Evolutionary conservation across 441 rosid genomes (phyloP).

Genomic region (Corymbia citriodora): DNA sequence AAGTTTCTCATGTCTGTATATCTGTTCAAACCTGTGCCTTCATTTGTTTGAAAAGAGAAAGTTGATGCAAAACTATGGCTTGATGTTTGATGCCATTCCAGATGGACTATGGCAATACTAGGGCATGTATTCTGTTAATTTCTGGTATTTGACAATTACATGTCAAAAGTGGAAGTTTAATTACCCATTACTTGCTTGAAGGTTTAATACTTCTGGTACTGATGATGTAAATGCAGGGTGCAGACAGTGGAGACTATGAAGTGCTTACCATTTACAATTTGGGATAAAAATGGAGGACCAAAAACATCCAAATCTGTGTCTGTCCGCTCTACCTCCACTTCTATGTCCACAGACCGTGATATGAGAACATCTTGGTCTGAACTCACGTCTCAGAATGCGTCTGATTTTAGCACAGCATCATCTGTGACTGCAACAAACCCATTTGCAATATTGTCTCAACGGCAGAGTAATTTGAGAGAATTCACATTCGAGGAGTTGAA

Average conservation of each 20-base stretch:
- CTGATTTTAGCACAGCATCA: slow-evolving; percentile 60
- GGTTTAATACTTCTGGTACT: neutral
- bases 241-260: slow-evolving; percentile 43
- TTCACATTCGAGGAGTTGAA: slow-evolving; percentile 50
- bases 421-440: slow-evolving; percentile 37
- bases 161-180: neutral
- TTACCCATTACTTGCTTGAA: neutral
- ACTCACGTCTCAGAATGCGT: slow-evolving; percentile 49
- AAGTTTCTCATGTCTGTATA: neutral
- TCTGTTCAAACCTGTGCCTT: neutral
- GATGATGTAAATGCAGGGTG: slow-evolving; percentile 16
- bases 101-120: neutral
- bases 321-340: slow-evolving; percentile 23
- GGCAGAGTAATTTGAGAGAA: slow-evolving; percentile 58
- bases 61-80: neutral
- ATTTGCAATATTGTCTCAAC: slow-evolving; percentile 55
- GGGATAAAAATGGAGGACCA: slow-evolving; percentile 40
- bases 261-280: slow-evolving; percentile 41
- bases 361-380: slow-evolving; percentile 59
- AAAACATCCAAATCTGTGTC: slow-evolving; percentile 42
- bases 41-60: neutral
- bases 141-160: neutral
- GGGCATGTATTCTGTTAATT: neutral
- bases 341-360: slow-evolving; percentile 37
- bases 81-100: neutral